phyloP scores from a whole-genome alignment of 495 filamentous ascomycete species.

The Penicillium simplicissimum region DNA sequence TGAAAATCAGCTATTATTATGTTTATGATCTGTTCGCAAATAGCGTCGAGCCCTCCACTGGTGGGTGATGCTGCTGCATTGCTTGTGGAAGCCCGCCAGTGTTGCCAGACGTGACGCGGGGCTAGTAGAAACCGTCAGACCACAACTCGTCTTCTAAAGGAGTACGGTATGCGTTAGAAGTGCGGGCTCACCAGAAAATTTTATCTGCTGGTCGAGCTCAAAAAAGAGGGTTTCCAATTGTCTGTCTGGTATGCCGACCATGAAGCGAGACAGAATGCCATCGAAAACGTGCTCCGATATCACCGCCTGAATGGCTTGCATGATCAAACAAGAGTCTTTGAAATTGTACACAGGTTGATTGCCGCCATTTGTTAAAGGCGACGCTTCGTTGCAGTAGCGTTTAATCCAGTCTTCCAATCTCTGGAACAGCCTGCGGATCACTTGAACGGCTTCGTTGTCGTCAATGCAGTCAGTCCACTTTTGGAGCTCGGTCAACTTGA shows the following conservation, averaged over 20 bases:
- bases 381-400: constrained; percentile 1
- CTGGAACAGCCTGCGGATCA: constrained; percentile 4
- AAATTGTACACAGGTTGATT: background rate
- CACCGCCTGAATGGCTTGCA: background rate
- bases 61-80: background rate
- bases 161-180: too few relatives aligned
- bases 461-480: constrained; percentile 4
- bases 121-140: constrained; percentile 3
- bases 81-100: constrained; percentile 21
- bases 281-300: background rate
- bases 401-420: constrained; percentile 1
- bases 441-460: background rate
- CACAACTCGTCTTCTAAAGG: too few relatives aligned
- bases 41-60: background rate
- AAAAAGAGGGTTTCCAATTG: background rate
- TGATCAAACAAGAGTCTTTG: background rate
- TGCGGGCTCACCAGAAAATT: background rate
- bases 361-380: background rate
- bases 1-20: background rate
- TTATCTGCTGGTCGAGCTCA: background rate
- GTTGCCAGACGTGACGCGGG: constrained; percentile 9
- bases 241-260: background rate
- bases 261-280: constrained; percentile 1
- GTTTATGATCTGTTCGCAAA: background rate
- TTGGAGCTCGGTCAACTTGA: background rate